Base-by-base conservation (phyloP, 164 flowering plant species). In the Magnolia kwangsiensis region DNA sequence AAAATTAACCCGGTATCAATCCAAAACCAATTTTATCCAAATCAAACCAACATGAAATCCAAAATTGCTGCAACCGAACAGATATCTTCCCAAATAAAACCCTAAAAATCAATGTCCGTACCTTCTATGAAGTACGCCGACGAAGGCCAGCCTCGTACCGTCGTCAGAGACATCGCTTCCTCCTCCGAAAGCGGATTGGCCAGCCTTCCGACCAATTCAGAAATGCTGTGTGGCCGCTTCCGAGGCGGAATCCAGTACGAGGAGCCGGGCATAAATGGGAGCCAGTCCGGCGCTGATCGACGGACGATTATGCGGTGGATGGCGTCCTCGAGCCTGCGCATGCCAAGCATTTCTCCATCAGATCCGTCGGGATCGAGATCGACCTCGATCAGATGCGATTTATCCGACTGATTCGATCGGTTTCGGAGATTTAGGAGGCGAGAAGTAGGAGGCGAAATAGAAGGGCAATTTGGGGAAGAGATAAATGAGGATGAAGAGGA, bases 191-290 rank as follows among this genome's bases (percentile, higher is more conserved):
- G 58, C 1, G 83, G 83, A 76, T 76, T 82, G 0, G 88, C 83
- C 23, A 90, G 49, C 69, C 83, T 85, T 65, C 85, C 90, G 11
- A 93, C 73, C 74, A 90, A 68, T 45, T 90, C 87, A 11, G 84
- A 82, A 1, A 93, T 50, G 31, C 84, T 85, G 59, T 67, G 65
- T 2, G 83, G 67, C 18, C 75, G 77, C 72, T 80, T 76, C 14
- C 77, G 75, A 0, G 90, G 94, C 1, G 91, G 95, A 71, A 93
- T 95, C 94, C 92, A 92, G 76, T 87, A 91, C 1, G 95, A 92
- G 1, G 89, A 86, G 0, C 97, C 97, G 0, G 97, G 97, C 3
- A 81, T 31, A 73, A 93, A 89, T 2, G 93, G 93, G 11, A 93
- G 87, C 97, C 96, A 93, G 80, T 85, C 92, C 2, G 96, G 97